Conservation (phyloP, 306 rosid species). For the Fragaria vesca region DNA sequence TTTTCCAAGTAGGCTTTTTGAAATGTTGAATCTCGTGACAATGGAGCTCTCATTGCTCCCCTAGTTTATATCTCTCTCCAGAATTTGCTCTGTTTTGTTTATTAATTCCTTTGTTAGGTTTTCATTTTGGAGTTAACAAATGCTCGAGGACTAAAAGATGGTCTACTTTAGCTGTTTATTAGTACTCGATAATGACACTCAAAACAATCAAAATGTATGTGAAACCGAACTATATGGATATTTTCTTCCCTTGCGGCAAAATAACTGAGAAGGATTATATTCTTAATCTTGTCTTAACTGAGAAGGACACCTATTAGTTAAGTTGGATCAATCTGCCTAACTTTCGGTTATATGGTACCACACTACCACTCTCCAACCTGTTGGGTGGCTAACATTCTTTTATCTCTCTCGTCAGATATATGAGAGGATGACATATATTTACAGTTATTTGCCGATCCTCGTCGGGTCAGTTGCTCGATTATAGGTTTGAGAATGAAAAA, state of each 20-base stretch:
- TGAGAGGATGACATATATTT: too few relatives aligned
- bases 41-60: not conserved
- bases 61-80: not conserved
- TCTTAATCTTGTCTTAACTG: not conserved
- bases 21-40: slow-evolving; percentile 3
- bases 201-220: not conserved
- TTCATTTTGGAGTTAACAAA: not conserved
- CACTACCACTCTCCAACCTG: slow-evolving; percentile 4
- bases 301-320: not conserved
- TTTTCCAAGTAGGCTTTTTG: not conserved
- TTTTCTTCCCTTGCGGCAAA: not conserved
- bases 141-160: not conserved
- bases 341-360: not conserved
- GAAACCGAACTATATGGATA: not conserved
- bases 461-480: not conserved
- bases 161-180: not conserved
- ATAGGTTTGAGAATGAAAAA: not conserved
- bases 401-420: not conserved
- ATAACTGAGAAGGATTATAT: not conserved
- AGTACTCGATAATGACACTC: not conserved
- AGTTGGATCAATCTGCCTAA: not conserved
- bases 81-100: not conserved
- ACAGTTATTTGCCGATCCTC: not conserved
- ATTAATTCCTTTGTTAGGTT: not conserved
- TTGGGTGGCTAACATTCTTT: not conserved